Percentiles rank a stretch among this genome's conserved stretches.
Conservation (phyloP, 768 basidiomycete species). For the Panellus pusillus region DNA sequence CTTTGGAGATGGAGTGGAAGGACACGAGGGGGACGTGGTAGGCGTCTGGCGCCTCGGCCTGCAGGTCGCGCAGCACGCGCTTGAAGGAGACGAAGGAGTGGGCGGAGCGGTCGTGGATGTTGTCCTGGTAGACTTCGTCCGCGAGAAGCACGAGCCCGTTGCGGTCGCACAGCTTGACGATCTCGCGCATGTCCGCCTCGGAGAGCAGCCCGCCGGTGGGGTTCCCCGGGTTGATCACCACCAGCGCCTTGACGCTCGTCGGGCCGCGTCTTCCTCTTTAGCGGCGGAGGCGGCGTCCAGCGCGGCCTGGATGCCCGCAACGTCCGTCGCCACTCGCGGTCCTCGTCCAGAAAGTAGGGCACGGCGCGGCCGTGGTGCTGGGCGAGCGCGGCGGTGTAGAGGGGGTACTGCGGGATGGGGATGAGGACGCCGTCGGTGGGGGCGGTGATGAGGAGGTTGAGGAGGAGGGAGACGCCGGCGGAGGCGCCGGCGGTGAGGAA, state of each 20-base stretch:
- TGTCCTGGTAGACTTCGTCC: slow-evolving; percentile 98
- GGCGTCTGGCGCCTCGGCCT: slow-evolving; percentile 15
- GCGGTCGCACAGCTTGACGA: slow-evolving; percentile 85
- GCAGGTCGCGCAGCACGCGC: slow-evolving; percentile 67
- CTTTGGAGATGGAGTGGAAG: slow-evolving; percentile 98
- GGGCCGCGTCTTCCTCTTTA: too few relatives aligned
- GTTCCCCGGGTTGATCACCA: slow-evolving; percentile 98
- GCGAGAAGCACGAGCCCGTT: slow-evolving; percentile 87
- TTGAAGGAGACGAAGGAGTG: slow-evolving; percentile 94
- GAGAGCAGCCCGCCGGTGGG: slow-evolving; percentile 89
- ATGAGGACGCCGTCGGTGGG: slow-evolving; percentile 81
- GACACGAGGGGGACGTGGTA: slow-evolving; percentile 85
- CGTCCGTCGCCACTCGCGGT: slow-evolving; percentile 76
- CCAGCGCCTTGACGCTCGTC: too few relatives aligned
- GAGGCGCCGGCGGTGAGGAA: slow-evolving; percentile 96
- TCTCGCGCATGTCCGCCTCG: slow-evolving; percentile 63
- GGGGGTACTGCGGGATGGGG: slow-evolving; percentile 96
- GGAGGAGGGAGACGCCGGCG: slow-evolving; percentile 85
- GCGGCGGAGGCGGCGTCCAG: too few relatives aligned
- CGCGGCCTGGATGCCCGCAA: slow-evolving; percentile 62
- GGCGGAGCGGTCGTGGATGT: slow-evolving; percentile 68
- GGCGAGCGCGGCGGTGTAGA: slow-evolving; percentile 94
- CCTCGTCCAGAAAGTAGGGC: slow-evolving; percentile 88
- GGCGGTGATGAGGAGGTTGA: slow-evolving; percentile 73
- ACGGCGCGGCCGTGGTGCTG: slow-evolving; percentile 77